Evolutionary conservation across 768 basidiomycete species (phyloP).

Genomic region (Termitomyces sp.): DNA sequence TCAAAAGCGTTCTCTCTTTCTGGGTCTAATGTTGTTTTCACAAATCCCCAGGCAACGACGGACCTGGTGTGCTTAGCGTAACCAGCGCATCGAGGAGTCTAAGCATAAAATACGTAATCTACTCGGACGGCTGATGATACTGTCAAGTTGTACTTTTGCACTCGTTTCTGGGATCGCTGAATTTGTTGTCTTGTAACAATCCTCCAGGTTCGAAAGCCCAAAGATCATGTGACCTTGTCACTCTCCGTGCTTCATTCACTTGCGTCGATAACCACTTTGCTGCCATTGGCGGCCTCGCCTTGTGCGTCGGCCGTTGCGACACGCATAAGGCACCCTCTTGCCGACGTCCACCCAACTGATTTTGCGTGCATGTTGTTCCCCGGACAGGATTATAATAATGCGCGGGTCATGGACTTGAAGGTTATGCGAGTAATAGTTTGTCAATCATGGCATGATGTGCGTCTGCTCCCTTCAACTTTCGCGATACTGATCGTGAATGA

Average conservation of each 20-base stretch:
- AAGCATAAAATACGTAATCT: background rate
- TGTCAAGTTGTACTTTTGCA: too few relatives aligned
- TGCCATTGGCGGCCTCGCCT: constrained; percentile 89
- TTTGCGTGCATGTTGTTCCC: constrained; percentile 83
- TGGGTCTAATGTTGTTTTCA: background rate
- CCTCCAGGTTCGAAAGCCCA: too few relatives aligned
- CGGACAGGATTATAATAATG: constrained; percentile 92
- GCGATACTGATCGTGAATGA: background rate
- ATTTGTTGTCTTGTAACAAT: too few relatives aligned
- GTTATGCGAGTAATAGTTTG: constrained; percentile 64
- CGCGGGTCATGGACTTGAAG: constrained; percentile 80
- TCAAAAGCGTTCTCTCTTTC: constrained; percentile 63
- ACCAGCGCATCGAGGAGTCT: background rate
- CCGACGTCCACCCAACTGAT: constrained; percentile 88
- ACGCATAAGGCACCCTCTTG: constrained; percentile 83
- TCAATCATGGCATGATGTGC: constrained; percentile 85
- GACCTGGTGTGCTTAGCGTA: constrained; percentile 64
- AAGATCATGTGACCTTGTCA: too few relatives aligned
- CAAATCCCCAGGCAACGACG: background rate
- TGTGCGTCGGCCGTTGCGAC: constrained; percentile 98
- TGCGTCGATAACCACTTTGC: constrained; percentile 82
- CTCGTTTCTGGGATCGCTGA: too few relatives aligned
- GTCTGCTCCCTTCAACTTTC: constrained; percentile 18
- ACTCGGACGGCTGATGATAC: background rate
- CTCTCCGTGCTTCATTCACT: too few relatives aligned